Conservation (phyloP, 345 rosid species). For the Salix purpurea region DNA sequence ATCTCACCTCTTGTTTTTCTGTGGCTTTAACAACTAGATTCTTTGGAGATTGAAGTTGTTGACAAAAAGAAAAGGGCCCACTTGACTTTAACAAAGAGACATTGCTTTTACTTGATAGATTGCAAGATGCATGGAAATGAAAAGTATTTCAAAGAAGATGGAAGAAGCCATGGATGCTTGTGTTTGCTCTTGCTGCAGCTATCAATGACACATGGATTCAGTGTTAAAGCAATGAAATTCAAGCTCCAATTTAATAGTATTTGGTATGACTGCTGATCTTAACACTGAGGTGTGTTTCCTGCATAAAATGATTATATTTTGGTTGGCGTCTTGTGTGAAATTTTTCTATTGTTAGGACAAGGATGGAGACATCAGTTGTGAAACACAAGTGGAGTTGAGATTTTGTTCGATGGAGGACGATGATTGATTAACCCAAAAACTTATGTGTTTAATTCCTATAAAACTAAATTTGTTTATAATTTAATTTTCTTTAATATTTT, state of each 20-base stretch:
- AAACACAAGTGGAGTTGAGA: no score
- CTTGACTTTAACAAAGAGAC: conserved; percentile 17
- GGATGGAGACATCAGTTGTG: no score
- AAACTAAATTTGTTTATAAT: no score
- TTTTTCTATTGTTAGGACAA: not conserved
- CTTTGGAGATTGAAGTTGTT: conserved; percentile 32
- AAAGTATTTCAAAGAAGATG: conserved; percentile 44
- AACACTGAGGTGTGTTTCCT: not conserved
- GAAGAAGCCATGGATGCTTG: conserved; percentile 40
- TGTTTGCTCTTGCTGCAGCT: not conserved
- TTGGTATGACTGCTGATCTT: not conserved
- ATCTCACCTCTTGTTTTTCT: conserved; percentile 53
- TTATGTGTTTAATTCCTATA: no score
- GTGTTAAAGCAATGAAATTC: not conserved
- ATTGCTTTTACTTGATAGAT: conserved; percentile 28
- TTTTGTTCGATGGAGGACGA: no score
- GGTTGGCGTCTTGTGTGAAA: not conserved
- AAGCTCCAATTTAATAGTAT: not conserved
- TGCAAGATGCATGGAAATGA: conserved; percentile 20
- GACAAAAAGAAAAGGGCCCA: conserved; percentile 21
- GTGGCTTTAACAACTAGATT: conserved; percentile 44
- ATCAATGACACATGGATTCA: not conserved
- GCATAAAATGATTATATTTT: not conserved
- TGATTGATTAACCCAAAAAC: no score
- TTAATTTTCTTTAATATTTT: no score